Evolutionary conservation across 257 asterid species (phyloP).

Genomic region (Phtheirospermum japonicum): DNA sequence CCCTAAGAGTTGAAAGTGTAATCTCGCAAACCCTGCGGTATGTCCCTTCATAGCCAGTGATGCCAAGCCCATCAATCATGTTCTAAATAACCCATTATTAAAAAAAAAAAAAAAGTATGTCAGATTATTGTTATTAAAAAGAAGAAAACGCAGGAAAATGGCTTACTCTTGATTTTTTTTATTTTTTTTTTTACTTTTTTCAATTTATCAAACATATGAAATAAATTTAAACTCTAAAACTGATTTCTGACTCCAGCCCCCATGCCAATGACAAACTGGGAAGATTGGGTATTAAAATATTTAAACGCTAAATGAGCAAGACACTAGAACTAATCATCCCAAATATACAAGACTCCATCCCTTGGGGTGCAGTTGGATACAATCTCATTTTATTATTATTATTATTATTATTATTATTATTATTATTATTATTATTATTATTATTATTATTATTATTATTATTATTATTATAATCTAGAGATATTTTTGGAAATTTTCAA

Average conservation of each 20-base stretch:
- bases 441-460: no score
- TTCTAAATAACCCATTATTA: conserved; percentile 43
- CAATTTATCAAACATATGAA: neutral
- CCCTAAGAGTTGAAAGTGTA: conserved; percentile 77
- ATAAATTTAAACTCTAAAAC: conserved; percentile 1
- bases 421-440: no score
- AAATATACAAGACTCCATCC: neutral
- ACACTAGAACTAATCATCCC: conserved; percentile 9
- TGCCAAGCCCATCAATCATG: conserved; percentile 97
- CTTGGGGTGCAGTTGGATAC: no score
- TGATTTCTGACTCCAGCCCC: no score
- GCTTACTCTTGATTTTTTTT: neutral
- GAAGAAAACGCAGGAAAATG: conserved; percentile 1
- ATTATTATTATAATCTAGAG: no score
- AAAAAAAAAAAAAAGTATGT: conserved; percentile 3
- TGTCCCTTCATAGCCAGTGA: conserved; percentile 94
- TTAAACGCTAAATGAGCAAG: conserved; percentile 4
- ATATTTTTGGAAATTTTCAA: no score
- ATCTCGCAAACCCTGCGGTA: conserved; percentile 88
- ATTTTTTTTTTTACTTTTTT: no score
- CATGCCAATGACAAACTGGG: no score
- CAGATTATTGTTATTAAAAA: conserved; percentile 6
- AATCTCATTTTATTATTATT: no score
- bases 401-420: no score
- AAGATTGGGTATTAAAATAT: no score